Evolutionary conservation across 169 alveolate species (phyloP).

Genomic region (Besnoitia besnoiti): DNA sequence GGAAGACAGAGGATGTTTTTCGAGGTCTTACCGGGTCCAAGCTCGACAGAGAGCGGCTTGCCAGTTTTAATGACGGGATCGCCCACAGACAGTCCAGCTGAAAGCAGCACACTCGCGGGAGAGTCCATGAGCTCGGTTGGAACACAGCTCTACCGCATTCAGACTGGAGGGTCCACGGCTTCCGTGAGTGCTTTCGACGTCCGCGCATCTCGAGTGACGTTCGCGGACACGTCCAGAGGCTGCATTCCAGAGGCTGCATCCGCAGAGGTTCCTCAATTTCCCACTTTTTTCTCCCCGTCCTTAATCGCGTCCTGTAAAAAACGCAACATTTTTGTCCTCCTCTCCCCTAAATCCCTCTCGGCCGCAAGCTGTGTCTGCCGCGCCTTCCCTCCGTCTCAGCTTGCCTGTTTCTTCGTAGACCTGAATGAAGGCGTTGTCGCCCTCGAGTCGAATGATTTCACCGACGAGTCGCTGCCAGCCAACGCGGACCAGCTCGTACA

Average conservation of each 20-base stretch:
- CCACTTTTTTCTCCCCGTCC: too few relatives aligned
- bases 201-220: background rate
- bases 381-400: background rate
- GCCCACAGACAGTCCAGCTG: constrained; percentile 98
- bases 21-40: constrained; percentile 98
- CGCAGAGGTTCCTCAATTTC: too few relatives aligned
- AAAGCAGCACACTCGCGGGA: background rate
- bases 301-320: too few relatives aligned
- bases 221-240: too few relatives aligned
- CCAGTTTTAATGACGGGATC: constrained; percentile 99
- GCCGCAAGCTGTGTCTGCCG: too few relatives aligned
- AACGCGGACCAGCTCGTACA: constrained; percentile 97
- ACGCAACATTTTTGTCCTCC: too few relatives aligned
- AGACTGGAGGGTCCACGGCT: background rate
- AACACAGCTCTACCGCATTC: too few relatives aligned
- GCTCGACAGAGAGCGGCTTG: constrained; percentile 95
- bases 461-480: constrained; percentile 98
- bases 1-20: too few relatives aligned
- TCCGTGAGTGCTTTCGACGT: background rate
- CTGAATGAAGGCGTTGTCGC: constrained; percentile 97
- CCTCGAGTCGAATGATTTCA: constrained; percentile 97
- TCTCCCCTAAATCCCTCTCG: too few relatives aligned
- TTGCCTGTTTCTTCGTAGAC: constrained; percentile 97
- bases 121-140: background rate
- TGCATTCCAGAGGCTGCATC: too few relatives aligned